Evolutionary conservation across 1,284 basidiomycete species (phyloP).

Genomic region (Caloboletus inedulis): DNA sequence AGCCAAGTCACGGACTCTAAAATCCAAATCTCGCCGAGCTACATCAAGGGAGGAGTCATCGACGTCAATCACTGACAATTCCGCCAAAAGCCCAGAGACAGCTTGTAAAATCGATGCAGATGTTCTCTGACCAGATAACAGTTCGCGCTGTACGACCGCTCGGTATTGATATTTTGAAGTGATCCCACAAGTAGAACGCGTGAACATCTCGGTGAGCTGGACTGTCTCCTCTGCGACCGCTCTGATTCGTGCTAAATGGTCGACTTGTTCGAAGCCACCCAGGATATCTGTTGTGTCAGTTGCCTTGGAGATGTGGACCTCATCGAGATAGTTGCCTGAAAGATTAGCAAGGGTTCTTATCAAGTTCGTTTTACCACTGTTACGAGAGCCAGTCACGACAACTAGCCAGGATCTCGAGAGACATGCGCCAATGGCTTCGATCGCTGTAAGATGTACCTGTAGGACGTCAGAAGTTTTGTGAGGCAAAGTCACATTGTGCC

Average conservation of each 20-base stretch:
- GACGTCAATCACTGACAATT: slow-evolving; percentile 18
- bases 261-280: slow-evolving; percentile 94
- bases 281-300: slow-evolving; percentile 94
- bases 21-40: slow-evolving; percentile 16
- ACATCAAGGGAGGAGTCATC: slow-evolving; percentile 14
- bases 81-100: slow-evolving; percentile 23
- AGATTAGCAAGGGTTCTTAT: slow-evolving; percentile 72
- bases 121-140: slow-evolving; percentile 24
- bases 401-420: slow-evolving; percentile 83
- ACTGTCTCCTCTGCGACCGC: slow-evolving; percentile 42
- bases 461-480: slow-evolving; percentile 50
- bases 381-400: slow-evolving; percentile 78
- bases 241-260: slow-evolving; percentile 42
- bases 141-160: slow-evolving; percentile 16
- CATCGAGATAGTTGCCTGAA: slow-evolving; percentile 67
- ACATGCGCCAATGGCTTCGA: slow-evolving; percentile 79
- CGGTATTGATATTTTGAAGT: slow-evolving; percentile 28
- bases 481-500: slow-evolving; percentile 43
- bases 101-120: slow-evolving; percentile 23
- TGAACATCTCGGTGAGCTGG: slow-evolving; percentile 39
- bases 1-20: slow-evolving; percentile 16
- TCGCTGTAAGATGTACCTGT: slow-evolving; percentile 61
- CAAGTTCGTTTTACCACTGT: slow-evolving; percentile 80
- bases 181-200: slow-evolving; percentile 38
- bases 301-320: slow-evolving; percentile 81